phyloP scores from a whole-genome alignment of 2,329 filamentous ascomycete genomes.

The Mollisia scopiformis region DNA sequence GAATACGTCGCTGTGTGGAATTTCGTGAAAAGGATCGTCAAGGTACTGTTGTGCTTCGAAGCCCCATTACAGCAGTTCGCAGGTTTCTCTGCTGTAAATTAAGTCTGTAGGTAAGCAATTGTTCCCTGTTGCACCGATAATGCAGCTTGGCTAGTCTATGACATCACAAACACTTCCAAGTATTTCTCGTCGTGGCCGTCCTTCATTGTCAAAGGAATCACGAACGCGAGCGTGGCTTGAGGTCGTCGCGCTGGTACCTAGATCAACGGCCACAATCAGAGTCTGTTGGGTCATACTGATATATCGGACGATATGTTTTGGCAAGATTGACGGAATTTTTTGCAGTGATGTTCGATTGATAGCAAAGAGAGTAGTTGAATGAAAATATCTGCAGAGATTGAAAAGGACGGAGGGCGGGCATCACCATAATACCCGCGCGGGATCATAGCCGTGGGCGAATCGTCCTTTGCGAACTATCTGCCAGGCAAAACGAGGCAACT shows the following conservation, averaged over 20 bases:
- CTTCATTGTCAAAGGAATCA: neutral
- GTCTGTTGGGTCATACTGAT: too few species aligned
- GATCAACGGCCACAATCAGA: conserved; percentile 1
- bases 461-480: too few species aligned
- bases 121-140: too few species aligned
- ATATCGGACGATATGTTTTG: too few species aligned
- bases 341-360: too few species aligned
- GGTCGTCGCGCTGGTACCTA: conserved; percentile 6
- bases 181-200: neutral
- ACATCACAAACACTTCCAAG: too few species aligned
- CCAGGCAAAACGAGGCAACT: too few species aligned
- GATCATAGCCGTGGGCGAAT: neutral
- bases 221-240: neutral
- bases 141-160: too few species aligned
- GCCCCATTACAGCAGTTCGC: neutral
- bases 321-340: too few species aligned
- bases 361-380: too few species aligned
- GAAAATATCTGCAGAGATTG: too few species aligned
- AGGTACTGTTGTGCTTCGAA: neutral
- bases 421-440: neutral
- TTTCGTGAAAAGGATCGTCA: neutral
- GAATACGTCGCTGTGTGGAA: neutral
- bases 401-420: too few species aligned
- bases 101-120: neutral
- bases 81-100: neutral